Conservation (phyloP, 2,329 filamentous ascomycete species). For the Venturia nashicola region DNA sequence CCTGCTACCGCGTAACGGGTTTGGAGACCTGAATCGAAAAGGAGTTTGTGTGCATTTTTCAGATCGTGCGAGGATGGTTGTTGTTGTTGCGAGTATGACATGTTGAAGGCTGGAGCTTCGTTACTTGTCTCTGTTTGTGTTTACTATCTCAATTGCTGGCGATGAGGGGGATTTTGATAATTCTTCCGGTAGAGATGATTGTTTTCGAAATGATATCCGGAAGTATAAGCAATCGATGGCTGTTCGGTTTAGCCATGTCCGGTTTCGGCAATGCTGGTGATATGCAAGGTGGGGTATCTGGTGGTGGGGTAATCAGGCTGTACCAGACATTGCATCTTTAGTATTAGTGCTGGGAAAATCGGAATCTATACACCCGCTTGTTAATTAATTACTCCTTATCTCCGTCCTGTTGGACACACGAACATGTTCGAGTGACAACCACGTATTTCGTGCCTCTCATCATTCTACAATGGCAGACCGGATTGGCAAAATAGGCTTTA, state of each 20-base stretch:
- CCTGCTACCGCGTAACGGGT: constrained; percentile 49
- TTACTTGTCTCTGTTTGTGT: no score
- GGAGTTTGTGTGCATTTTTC: constrained; percentile 34
- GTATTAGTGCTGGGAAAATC: not conserved
- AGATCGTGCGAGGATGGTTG: constrained; percentile 9
- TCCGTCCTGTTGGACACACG: no score
- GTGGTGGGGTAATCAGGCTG: not conserved
- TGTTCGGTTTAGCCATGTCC: not conserved
- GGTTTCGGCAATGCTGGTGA: not conserved
- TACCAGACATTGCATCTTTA: not conserved
- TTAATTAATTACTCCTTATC: not conserved
- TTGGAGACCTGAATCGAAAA: constrained; percentile 49
- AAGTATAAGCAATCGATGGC: not conserved
- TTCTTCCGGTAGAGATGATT: not conserved
- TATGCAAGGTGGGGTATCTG: not conserved
- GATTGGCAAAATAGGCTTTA: constrained; percentile 32
- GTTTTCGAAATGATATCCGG: not conserved
- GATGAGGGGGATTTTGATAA: not conserved
- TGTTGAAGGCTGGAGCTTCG: not conserved
- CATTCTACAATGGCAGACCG: constrained; percentile 9
- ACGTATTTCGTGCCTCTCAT: no score
- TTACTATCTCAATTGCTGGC: no score
- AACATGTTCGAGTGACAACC: no score
- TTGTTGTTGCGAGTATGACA: constrained; percentile 6
- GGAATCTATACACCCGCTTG: not conserved